Percentiles rank a stretch among this genome's conserved stretches.
Conservation (phyloP, 176 grass and related monocot species). For the Calamus simplicifolius region DNA sequence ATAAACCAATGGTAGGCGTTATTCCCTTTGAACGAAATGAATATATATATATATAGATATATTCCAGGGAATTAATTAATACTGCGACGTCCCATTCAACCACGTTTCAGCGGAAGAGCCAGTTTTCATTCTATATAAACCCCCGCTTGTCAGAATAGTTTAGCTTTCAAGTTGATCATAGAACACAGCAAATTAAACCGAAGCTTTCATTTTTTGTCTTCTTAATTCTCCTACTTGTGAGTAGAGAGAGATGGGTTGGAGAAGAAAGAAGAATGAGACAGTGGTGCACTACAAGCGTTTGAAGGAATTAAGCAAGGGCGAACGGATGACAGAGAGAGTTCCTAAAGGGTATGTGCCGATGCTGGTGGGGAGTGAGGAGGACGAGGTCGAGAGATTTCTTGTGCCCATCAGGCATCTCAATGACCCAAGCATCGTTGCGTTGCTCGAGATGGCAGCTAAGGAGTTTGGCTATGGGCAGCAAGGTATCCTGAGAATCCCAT, state of each 20-base stretch:
- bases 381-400: constrained; percentile 27
- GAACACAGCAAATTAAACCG: too few species aligned
- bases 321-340: background rate
- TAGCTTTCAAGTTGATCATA: too few species aligned
- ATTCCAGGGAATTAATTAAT: too few species aligned
- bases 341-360: constrained; percentile 39
- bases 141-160: too few species aligned
- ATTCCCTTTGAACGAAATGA: too few species aligned
- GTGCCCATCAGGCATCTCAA: constrained; percentile 25
- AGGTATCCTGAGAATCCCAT: constrained; percentile 39
- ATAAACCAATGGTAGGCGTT: too few species aligned
- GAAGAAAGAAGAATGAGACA: constrained; percentile 9
- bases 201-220: too few species aligned
- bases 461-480: constrained; percentile 39
- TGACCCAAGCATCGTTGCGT: constrained; percentile 27
- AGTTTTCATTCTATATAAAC: too few species aligned
- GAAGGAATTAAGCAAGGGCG: background rate
- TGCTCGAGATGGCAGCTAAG: constrained; percentile 37
- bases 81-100: too few species aligned
- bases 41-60: too few species aligned
- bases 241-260: constrained; percentile 7
- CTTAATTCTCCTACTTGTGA: too few species aligned
- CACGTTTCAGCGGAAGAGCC: too few species aligned
- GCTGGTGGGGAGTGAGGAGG: constrained; percentile 1
- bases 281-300: background rate